These are phyloP conservation scores for Dipodascopsis tothii DNA, from an alignment of 805 yeast genomes.

Conservation along the genomic window DNA sequence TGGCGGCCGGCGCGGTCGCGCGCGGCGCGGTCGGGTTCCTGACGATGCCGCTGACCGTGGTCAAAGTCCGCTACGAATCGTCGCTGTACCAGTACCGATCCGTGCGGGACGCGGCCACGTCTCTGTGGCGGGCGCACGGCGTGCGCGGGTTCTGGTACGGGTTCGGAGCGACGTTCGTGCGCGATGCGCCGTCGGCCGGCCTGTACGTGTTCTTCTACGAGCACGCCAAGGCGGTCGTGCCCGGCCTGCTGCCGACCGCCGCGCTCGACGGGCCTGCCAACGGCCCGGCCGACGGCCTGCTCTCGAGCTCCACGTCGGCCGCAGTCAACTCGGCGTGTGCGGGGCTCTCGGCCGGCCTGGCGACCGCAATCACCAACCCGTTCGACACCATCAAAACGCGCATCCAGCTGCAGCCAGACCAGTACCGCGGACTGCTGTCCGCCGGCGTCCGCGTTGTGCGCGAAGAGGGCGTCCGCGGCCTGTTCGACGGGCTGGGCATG, in stretches of 20 bases:
- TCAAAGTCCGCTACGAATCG: constrained; percentile 85
- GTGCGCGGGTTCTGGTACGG: constrained; percentile 75
- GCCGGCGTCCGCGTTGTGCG: constrained; percentile 30
- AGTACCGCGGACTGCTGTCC: constrained; percentile 41
- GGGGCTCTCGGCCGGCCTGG: constrained; percentile 61
- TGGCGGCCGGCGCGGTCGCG: constrained; percentile 68
- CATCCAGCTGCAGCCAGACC: constrained; percentile 62
- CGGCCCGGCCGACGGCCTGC: constrained; percentile 1
- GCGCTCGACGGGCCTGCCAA: too few species aligned
- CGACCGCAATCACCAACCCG: constrained; percentile 87
- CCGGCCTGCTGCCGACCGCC: constrained; percentile 33
- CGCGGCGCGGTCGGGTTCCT: constrained; percentile 75
- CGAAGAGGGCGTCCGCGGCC: constrained; percentile 40
- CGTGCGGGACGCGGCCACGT: constrained; percentile 49
- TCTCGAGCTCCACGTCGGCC: constrained; percentile 38
- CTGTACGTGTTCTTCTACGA: constrained; percentile 81
- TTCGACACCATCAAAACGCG: constrained; percentile 90
- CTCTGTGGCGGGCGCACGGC: constrained; percentile 49
- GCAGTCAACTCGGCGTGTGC: constrained; percentile 71
- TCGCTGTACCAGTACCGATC: constrained; percentile 63
- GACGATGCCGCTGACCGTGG: constrained; percentile 90
- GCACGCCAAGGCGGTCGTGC: constrained; percentile 52
- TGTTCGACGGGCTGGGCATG: constrained; percentile 79
- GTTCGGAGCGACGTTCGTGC: constrained; percentile 71
- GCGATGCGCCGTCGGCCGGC: constrained; percentile 98